phyloP scores from a whole-genome alignment of 2,329 filamentous ascomycete genomes.

The Aspergillus hortae region DNA sequence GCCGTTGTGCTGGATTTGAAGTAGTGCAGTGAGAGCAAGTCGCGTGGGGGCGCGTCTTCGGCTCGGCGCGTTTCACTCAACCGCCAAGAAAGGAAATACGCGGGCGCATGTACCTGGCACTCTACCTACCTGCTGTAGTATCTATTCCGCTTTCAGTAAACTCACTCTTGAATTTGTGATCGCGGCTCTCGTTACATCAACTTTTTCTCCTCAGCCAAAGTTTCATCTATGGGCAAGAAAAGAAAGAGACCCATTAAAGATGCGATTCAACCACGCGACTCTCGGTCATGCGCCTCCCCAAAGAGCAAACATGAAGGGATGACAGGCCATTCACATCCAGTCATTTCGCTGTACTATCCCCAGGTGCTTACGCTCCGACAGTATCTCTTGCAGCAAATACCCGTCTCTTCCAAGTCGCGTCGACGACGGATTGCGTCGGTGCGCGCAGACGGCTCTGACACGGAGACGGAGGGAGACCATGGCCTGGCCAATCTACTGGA shows the following conservation, averaged over 20 bases:
- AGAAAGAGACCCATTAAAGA: conserved; percentile 39
- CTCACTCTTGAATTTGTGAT: too few relatives aligned
- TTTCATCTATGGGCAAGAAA: conserved; percentile 24
- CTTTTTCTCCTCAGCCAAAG: background rate
- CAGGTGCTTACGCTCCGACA: conserved; percentile 64
- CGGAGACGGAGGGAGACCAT: conserved; percentile 1
- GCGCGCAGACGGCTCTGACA: conserved; percentile 13
- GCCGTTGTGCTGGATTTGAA: too few relatives aligned
- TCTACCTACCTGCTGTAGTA: background rate
- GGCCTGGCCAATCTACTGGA: conserved; percentile 61
- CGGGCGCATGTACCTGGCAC: background rate
- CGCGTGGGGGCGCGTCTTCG: conserved; percentile 1
- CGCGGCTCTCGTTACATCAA: background rate
- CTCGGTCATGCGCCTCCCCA: conserved; percentile 9
- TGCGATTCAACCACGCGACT: conserved; percentile 7
- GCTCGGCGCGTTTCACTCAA: conserved; percentile 1
- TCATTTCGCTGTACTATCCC: conserved; percentile 67
- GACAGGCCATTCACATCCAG: conserved; percentile 48
- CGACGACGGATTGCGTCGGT: conserved; percentile 44
- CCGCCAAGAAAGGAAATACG: background rate
- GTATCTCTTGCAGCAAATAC: conserved; percentile 65
- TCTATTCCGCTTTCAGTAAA: background rate
- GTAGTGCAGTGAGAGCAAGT: background rate
- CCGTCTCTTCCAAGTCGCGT: conserved; percentile 58
- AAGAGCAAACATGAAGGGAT: conserved; percentile 3